Evolutionary conservation across 2,329 filamentous ascomycete species (phyloP).

Genomic region (Trichoderma harzianum): DNA sequence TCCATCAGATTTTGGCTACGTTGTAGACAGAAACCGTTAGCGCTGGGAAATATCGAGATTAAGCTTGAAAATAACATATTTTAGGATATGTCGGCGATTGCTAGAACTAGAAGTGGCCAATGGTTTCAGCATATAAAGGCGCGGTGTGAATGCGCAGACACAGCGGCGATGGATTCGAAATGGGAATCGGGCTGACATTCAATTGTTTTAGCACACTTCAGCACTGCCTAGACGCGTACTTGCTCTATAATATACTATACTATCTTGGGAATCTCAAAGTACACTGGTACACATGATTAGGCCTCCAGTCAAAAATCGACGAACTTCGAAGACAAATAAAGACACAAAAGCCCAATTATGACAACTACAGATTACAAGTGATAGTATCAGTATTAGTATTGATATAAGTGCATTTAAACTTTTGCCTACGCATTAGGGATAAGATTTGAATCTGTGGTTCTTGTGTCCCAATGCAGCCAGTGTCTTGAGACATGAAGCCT

Average conservation of each 20-base stretch:
- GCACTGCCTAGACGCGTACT: background rate
- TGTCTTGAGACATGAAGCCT: background rate
- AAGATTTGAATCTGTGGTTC: background rate
- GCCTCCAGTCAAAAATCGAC: background rate
- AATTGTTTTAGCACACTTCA: background rate
- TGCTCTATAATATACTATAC: background rate
- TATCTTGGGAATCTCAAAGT: background rate
- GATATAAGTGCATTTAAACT: too few relatives aligned
- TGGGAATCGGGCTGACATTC: background rate
- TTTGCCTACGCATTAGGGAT: too few relatives aligned
- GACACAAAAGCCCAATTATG: too few relatives aligned
- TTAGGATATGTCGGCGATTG: background rate
- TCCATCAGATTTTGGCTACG: background rate
- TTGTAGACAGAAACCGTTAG: background rate
- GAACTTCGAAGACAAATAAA: background rate
- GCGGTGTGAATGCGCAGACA: background rate
- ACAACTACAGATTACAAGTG: too few relatives aligned
- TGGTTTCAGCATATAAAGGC: background rate
- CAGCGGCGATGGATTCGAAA: background rate
- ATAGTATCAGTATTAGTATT: too few relatives aligned
- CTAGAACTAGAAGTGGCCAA: background rate
- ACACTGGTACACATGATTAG: background rate
- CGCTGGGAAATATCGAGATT: background rate
- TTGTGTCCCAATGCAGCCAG: background rate
- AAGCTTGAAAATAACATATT: background rate